phyloP scores from a whole-genome alignment of 192 early-diverging fungal genomes.

The Backusella morwellensis region DNA sequence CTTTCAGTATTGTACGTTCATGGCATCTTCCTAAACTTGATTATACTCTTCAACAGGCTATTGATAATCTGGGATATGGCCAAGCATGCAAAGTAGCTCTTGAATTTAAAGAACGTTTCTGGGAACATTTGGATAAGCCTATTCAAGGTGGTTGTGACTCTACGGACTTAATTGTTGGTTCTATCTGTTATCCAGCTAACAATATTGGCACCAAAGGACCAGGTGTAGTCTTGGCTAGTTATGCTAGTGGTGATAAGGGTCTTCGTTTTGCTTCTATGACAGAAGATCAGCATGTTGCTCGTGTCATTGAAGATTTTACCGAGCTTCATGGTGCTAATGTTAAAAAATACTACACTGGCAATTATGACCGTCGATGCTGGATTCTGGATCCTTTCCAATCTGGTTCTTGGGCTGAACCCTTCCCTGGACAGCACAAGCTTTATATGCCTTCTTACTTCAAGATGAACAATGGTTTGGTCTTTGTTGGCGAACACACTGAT shows the following conservation, averaged over 20 bases:
- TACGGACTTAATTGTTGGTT: slow-evolving; percentile 18
- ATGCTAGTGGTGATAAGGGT: slow-evolving; percentile 9
- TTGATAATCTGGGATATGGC: slow-evolving; percentile 2
- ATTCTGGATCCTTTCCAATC: slow-evolving; percentile 13
- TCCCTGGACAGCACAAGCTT: slow-evolving; percentile 10
- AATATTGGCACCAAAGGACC: slow-evolving; percentile 11
- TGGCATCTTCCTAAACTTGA: slow-evolving; percentile 33
- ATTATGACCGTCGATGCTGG: slow-evolving; percentile 26
- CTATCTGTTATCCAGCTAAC: slow-evolving; percentile 24
- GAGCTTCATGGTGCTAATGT: slow-evolving; percentile 26
- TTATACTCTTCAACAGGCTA: slow-evolving; percentile 12
- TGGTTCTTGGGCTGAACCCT: slow-evolving; percentile 8
- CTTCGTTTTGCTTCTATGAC: slow-evolving; percentile 17
- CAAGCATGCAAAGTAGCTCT: slow-evolving; percentile 21
- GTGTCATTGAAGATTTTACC: slow-evolving; percentile 21
- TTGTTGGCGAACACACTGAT: slow-evolving; percentile 37
- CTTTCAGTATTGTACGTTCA: slow-evolving; percentile 26
- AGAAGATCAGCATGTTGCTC: slow-evolving; percentile 21
- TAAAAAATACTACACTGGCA: slow-evolving; percentile 20
- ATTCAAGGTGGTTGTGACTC: slow-evolving; percentile 26
- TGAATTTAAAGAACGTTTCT: slow-evolving; percentile 29
- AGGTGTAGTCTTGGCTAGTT: slow-evolving; percentile 27
- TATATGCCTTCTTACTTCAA: slow-evolving; percentile 18
- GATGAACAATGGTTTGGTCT: slow-evolving; percentile 12
- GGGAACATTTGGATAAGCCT: slow-evolving; percentile 29